Conservation (phyloP, 1,139 yeast genomes). For the Diutina pseudorugosa region DNA sequence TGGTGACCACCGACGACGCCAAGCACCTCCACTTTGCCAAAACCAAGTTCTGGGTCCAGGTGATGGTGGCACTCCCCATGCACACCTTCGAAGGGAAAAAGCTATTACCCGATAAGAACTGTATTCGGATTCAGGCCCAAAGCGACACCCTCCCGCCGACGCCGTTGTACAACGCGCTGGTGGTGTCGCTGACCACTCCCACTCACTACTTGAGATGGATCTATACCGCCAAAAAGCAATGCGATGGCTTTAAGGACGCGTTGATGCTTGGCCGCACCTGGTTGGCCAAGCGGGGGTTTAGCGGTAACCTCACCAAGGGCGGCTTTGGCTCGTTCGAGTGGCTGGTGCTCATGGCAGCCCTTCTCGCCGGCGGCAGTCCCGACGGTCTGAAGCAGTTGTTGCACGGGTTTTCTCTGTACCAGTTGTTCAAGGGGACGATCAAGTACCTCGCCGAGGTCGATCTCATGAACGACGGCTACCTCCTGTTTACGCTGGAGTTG, state of each 20-base stretch:
- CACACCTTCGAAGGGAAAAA: constrained; percentile 65
- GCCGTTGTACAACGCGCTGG: constrained; percentile 73
- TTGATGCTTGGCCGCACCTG: constrained; percentile 79
- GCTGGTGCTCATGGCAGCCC: constrained; percentile 65
- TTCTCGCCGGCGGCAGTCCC: constrained; percentile 75
- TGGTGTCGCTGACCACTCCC: constrained; percentile 57
- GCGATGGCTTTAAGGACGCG: constrained; percentile 85
- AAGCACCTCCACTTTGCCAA: constrained; percentile 46
- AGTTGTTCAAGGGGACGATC: constrained; percentile 78
- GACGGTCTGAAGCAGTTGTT: constrained; percentile 65
- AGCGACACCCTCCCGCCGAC: constrained; percentile 55
- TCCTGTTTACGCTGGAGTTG: constrained; percentile 51
- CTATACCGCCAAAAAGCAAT: constrained; percentile 61
- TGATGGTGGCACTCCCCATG: constrained; percentile 63
- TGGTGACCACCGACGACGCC: constrained; percentile 34
- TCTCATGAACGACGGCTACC: constrained; percentile 42
- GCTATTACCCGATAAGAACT: constrained; percentile 65
- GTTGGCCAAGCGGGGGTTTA: constrained; percentile 78
- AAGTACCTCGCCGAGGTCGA: constrained; percentile 74
- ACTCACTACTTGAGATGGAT: constrained; percentile 62
- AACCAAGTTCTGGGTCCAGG: constrained; percentile 59
- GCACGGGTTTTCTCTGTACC: constrained; percentile 86
- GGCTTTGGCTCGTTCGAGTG: constrained; percentile 95
- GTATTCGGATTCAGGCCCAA: constrained; percentile 53
- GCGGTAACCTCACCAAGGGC: constrained; percentile 47